These are phyloP conservation scores for Auriscalpium microsporum DNA, from an alignment of 768 basidiomycete species.

Conservation along the genomic window DNA sequence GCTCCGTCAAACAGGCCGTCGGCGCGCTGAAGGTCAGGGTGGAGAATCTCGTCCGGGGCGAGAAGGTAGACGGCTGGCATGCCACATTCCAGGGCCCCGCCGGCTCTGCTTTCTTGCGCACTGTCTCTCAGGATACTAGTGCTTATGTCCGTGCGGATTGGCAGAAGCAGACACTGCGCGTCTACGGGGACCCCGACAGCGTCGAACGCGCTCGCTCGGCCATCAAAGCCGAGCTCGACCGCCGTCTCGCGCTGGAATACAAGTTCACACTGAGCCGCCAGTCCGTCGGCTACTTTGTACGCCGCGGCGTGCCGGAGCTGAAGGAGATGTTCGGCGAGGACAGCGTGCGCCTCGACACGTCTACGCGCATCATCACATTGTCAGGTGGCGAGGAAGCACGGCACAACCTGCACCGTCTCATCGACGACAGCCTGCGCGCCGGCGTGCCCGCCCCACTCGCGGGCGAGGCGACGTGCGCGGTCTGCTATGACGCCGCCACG, in stretches of 20 bases:
- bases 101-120: conserved; percentile 28
- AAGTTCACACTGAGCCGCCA: conserved; percentile 29
- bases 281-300: conserved; percentile 42
- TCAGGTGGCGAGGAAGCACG: conserved; percentile 50
- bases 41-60: conserved; percentile 44
- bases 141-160: conserved; percentile 40
- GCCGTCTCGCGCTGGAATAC: conserved; percentile 36
- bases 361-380: conserved; percentile 36
- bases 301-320: conserved; percentile 39
- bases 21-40: conserved; percentile 54
- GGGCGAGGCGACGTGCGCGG: conserved; percentile 31
- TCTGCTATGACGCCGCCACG: conserved; percentile 41
- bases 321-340: conserved; percentile 48
- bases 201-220: conserved; percentile 35
- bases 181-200: conserved; percentile 34
- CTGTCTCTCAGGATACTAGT: conserved; percentile 27
- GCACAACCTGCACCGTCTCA: conserved; percentile 35
- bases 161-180: conserved; percentile 34
- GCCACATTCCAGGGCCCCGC: conserved; percentile 24
- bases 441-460: conserved; percentile 1
- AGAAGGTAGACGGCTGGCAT: conserved; percentile 46
- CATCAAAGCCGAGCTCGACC: conserved; percentile 40
- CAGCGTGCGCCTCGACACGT: conserved; percentile 38
- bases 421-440: conserved; percentile 29
- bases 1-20: conserved; percentile 43